Conservation (phyloP, 1,139 yeast genomes). For the Protomyces lactucae-debilis region DNA sequence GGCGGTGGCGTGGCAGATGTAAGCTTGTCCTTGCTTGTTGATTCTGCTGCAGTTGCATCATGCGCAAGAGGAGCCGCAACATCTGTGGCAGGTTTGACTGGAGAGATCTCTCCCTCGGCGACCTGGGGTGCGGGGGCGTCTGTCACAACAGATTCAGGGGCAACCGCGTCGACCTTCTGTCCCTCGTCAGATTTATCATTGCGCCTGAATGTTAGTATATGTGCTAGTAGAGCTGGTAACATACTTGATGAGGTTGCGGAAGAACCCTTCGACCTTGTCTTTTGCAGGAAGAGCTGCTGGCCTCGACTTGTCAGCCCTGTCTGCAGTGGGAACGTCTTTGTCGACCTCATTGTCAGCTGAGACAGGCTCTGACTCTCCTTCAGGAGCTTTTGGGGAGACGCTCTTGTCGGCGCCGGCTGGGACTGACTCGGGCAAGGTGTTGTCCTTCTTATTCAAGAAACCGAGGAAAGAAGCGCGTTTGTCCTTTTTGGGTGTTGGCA, state of each 20-base stretch:
- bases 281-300: constrained; percentile 1
- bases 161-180: not conserved
- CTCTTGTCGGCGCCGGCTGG: not conserved
- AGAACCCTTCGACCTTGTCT: constrained; percentile 20
- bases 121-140: not conserved
- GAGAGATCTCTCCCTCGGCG: not conserved
- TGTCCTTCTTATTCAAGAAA: not conserved
- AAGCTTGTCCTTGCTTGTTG: not conserved
- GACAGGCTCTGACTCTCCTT: too few relatives aligned
- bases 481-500: constrained; percentile 5
- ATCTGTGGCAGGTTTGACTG: not conserved
- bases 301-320: not conserved
- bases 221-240: not conserved
- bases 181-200: not conserved
- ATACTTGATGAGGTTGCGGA: not conserved
- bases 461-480: constrained; percentile 3
- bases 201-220: not conserved
- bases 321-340: not conserved
- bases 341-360: not conserved
- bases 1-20: not conserved
- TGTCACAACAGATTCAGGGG: not conserved
- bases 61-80: not conserved
- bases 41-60: not conserved
- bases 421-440: not conserved
- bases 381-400: too few relatives aligned